Evolutionary conservation across 805 yeast species (phyloP), one percentile per base, ranked within the genome.

Genomic region (Vanderwaltozyma yarrowii): DNA sequence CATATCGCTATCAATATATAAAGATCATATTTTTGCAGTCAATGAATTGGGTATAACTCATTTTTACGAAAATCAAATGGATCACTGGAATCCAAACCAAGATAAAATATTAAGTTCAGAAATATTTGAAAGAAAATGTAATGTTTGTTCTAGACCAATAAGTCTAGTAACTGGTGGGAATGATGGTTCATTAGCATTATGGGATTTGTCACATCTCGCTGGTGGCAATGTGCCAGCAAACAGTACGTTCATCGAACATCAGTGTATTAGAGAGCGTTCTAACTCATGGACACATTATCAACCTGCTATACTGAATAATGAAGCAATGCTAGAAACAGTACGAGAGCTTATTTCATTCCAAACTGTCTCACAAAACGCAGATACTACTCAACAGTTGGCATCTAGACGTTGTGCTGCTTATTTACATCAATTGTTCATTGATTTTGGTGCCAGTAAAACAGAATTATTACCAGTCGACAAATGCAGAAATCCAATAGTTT

Each of bases 381-480:
- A 74, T 24, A 50, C 52, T 7, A 38, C 45, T n/a, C 56, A 67
- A 24, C 76, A 72, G 52, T 68, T 86, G 53, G 94, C 87, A 30
- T 80, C 89, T 4, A 73, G 96, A 41, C 74, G 80, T 31, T 89
- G 97, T 63, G 96, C 97, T 2, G 75, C 78, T 25, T 82, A 70
- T 45, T 58, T 92, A 37, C 69, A 74, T 28, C 70, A 72, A 40
- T 61, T 87, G 15, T 68, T 86, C 38, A 69, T 73, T 36, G 70
- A 66, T 28, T 65, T 82, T 40, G 96, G 96, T 9, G 86, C 88
- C 1, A 70, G 71, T 1, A 64, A 69, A 10, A 67, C 94, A 0
- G 71, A 73, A 43, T 62, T 88, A 23, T 56, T 89, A 13, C 85
- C 95, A 0, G 83, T 85, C 6, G 69, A 73, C 7, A 67, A 80